A percentile compares a stretch with the other conserved stretches of the same genome.
Conservation (phyloP, 768 basidiomycete genomes). For the Pleurotus giganteus region DNA sequence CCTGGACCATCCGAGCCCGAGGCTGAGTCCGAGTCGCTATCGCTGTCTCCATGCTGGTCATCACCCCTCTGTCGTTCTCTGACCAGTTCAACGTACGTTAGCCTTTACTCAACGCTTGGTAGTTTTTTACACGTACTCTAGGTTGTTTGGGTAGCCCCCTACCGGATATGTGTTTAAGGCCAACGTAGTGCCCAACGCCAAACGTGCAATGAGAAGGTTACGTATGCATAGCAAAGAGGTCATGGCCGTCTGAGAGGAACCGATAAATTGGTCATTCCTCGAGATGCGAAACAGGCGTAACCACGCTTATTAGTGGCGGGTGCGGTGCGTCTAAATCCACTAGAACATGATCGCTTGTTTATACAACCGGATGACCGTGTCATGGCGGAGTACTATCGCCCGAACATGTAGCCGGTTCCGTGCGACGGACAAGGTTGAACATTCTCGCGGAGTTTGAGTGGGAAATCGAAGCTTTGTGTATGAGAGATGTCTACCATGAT, state of each 20-base stretch:
- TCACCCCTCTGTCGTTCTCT: neutral
- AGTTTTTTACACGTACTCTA: neutral
- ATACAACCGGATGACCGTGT: neutral
- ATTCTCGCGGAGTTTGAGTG: slow-evolving; percentile 9
- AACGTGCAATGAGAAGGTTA: neutral
- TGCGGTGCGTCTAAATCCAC: neutral
- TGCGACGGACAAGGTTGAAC: neutral
- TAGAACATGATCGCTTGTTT: neutral
- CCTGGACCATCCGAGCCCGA: slow-evolving; percentile 18
- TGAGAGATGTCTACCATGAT: too few species aligned
- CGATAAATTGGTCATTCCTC: neutral
- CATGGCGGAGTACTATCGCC: neutral
- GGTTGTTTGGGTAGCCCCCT: neutral
- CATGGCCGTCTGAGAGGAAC: neutral
- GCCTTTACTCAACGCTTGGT: neutral
- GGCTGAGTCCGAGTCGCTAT: slow-evolving; percentile 15
- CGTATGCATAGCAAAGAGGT: neutral
- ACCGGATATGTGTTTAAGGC: neutral
- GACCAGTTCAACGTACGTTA: neutral
- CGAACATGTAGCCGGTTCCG: neutral
- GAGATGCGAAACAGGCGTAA: neutral
- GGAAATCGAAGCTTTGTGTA: neutral
- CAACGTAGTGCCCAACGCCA: neutral
- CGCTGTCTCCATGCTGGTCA: slow-evolving; percentile 12
- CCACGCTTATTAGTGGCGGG: neutral